Evolutionary conservation across 2,329 filamentous ascomycete species (phyloP).

Genomic region (Tolypocladium cylindrosporum): DNA sequence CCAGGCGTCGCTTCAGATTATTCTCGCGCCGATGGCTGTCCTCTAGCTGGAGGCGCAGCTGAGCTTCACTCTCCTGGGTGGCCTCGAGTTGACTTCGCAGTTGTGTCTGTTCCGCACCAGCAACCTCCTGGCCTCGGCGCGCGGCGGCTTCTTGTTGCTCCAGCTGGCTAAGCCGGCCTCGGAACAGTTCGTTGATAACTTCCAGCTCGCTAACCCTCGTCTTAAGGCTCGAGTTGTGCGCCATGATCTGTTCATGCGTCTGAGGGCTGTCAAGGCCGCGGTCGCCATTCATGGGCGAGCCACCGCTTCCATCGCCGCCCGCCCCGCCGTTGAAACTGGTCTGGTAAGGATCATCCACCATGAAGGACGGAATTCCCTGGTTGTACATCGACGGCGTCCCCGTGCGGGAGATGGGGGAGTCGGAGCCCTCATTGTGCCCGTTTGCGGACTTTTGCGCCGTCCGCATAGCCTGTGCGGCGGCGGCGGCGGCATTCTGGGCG

Average conservation of each 20-base stretch:
- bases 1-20: slow-evolving; percentile 70
- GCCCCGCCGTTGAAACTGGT: slow-evolving; percentile 23
- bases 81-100: slow-evolving; percentile 46
- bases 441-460: slow-evolving; percentile 63
- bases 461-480: slow-evolving; percentile 39
- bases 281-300: slow-evolving; percentile 43
- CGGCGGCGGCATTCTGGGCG: slow-evolving; percentile 45
- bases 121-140: slow-evolving; percentile 48
- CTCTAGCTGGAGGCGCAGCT: slow-evolving; percentile 56
- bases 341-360: slow-evolving; percentile 63
- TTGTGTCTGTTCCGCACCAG: slow-evolving; percentile 43
- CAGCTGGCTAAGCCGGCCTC: slow-evolving; percentile 66
- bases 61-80: slow-evolving; percentile 27
- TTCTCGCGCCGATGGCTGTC: slow-evolving; percentile 72
- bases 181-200: slow-evolving; percentile 80
- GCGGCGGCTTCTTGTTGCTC: slow-evolving; percentile 67
- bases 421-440: slow-evolving; percentile 62
- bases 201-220: slow-evolving; percentile 93
- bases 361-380: slow-evolving; percentile 70
- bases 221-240: slow-evolving; percentile 78
- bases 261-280: slow-evolving; percentile 62
- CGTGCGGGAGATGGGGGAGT: slow-evolving; percentile 71
- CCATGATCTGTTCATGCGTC: slow-evolving; percentile 69
- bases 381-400: slow-evolving; percentile 68
- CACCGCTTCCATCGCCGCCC: slow-evolving; percentile 39